These are phyloP conservation scores for Epichloe scottii DNA, from an alignment of 2,329 filamentous ascomycete species.

Conservation along the genomic window DNA sequence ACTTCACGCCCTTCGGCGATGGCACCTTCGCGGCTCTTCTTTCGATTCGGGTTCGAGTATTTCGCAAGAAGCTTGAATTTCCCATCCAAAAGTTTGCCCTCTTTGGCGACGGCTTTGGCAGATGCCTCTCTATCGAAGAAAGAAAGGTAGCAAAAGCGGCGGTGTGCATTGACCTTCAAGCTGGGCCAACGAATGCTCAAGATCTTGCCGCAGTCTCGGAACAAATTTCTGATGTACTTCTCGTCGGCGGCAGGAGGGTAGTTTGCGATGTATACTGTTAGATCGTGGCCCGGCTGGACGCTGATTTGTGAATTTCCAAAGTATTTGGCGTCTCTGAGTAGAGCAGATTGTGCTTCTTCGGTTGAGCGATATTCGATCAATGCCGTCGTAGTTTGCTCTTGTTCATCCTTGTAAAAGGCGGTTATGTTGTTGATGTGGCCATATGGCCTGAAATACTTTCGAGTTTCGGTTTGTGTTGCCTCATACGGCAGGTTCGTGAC, in stretches of 20 bases:
- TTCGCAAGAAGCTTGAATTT: conserved; percentile 60
- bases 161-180: conserved; percentile 74
- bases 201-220: conserved; percentile 67
- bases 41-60: conserved; percentile 70
- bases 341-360: conserved; percentile 70
- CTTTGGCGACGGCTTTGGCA: conserved; percentile 56
- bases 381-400: conserved; percentile 51
- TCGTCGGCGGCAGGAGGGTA: conserved; percentile 71
- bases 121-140: conserved; percentile 61
- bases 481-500: conserved; percentile 63
- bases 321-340: conserved; percentile 69
- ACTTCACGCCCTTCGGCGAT: conserved; percentile 81
- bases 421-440: conserved; percentile 72
- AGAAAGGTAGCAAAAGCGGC: conserved; percentile 94
- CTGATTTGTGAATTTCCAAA: conserved; percentile 61
- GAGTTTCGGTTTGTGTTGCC: conserved; percentile 58
- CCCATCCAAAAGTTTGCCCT: conserved; percentile 57
- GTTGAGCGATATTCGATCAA: conserved; percentile 73
- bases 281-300: conserved; percentile 61
- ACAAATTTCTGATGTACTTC: conserved; percentile 53
- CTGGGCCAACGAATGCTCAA: conserved; percentile 82
- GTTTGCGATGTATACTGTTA: conserved; percentile 84
- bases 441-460: conserved; percentile 85
- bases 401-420: conserved; percentile 46
- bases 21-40: conserved; percentile 68